Percentiles rank a stretch among this genome's conserved stretches.
Conservation (phyloP, 2,329 filamentous ascomycete genomes). For the Byssoonygena ceratinophila region DNA sequence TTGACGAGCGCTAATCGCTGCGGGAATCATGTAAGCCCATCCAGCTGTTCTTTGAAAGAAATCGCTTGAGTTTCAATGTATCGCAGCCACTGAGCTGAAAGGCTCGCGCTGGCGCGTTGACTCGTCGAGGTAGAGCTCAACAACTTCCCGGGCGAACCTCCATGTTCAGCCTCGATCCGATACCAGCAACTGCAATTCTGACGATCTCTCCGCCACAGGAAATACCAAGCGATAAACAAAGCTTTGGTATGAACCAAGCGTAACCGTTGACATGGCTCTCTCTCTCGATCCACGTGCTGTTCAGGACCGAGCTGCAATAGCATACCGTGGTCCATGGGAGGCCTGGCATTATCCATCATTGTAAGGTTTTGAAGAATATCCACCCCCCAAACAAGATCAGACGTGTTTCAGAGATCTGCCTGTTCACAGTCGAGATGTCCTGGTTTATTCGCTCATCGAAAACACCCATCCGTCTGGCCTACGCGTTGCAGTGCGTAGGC, state of each 20-base stretch:
- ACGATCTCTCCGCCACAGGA: background rate
- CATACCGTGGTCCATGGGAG: background rate
- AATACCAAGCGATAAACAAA: too few species aligned
- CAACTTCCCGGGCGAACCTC: background rate
- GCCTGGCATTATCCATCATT: background rate
- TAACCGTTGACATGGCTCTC: too few species aligned
- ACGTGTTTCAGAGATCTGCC: too few species aligned
- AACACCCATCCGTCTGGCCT: too few species aligned
- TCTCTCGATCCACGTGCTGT: background rate
- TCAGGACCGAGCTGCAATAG: background rate
- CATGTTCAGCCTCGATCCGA: background rate
- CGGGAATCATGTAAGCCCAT: background rate
- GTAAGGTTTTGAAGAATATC: too few species aligned
- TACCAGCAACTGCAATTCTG: too few species aligned
- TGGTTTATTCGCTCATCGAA: background rate
- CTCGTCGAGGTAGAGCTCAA: background rate
- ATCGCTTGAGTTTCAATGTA: background rate
- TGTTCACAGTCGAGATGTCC: too few species aligned
- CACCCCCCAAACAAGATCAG: too few species aligned
- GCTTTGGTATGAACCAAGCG: too few species aligned
- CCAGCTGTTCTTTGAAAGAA: background rate
- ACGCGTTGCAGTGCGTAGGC: too few species aligned
- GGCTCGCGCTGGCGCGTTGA: background rate
- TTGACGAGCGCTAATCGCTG: background rate
- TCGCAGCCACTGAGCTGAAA: background rate